Conservation (phyloP, 2,329 filamentous ascomycete genomes). For the Herpotrichia juniperi region DNA sequence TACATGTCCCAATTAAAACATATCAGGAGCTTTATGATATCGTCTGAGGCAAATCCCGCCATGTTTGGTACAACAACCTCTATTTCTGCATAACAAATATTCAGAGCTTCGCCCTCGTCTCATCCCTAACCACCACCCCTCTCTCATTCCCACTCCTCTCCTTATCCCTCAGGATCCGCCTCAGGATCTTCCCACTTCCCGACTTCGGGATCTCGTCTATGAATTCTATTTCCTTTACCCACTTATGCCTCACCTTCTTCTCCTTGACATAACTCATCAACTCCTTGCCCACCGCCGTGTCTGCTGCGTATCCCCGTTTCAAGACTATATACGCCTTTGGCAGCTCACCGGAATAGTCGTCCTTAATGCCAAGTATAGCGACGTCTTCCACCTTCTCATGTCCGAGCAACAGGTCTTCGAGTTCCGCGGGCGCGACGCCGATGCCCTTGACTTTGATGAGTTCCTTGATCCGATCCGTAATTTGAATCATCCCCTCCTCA, state of each 20-base stretch:
- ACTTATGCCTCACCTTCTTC: constrained; percentile 56
- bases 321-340: constrained; percentile 54
- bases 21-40: no score
- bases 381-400: constrained; percentile 63
- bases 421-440: constrained; percentile 66
- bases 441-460: constrained; percentile 72
- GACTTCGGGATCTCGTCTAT: constrained; percentile 62
- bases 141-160: constrained; percentile 70
- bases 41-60: no score
- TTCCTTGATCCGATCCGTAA: constrained; percentile 69
- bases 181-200: constrained; percentile 67
- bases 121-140: constrained; percentile 12
- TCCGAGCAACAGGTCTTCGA: constrained; percentile 67
- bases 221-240: constrained; percentile 52
- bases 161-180: constrained; percentile 71
- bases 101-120: constrained; percentile 7
- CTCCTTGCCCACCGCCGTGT: constrained; percentile 44
- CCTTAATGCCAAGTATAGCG: constrained; percentile 60
- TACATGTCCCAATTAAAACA: no score
- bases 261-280: constrained; percentile 51
- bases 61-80: no score
- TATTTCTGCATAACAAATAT: no score
- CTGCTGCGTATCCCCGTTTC: constrained; percentile 39
- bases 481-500: constrained; percentile 61
- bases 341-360: constrained; percentile 59